phyloP scores from a whole-genome alignment of 495 filamentous ascomycete species.

The Trichoderma reesei region DNA sequence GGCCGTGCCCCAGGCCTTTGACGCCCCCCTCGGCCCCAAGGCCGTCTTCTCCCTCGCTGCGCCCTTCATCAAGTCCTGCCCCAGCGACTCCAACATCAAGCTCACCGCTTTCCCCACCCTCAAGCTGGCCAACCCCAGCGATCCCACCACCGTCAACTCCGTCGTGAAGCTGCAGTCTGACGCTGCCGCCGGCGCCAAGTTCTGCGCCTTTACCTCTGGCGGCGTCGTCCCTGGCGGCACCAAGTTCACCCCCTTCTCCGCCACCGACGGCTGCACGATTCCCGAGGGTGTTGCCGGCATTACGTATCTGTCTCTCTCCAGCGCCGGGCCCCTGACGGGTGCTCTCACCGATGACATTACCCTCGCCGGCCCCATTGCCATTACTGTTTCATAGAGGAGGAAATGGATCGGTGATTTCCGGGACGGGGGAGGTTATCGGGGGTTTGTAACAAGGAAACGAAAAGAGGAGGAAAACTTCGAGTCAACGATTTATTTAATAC shows the following conservation, averaged over 20 bases:
- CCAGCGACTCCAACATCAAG: conserved; percentile 45
- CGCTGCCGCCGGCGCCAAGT: conserved; percentile 31
- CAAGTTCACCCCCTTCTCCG: conserved; percentile 38
- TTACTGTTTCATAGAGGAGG: conserved; percentile 36
- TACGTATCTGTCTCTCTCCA: conserved; percentile 45
- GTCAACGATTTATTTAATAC: neutral
- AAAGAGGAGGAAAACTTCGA: neutral
- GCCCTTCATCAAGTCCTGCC: conserved; percentile 53
- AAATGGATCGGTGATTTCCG: neutral
- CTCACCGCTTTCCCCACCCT: conserved; percentile 49
- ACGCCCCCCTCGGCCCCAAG: conserved; percentile 46
- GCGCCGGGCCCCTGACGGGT: conserved; percentile 29
- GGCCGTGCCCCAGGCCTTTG: conserved; percentile 50
- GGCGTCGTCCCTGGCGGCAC: conserved; percentile 39
- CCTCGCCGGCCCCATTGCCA: conserved; percentile 42
- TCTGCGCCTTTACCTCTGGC: conserved; percentile 50
- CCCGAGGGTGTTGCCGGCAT: conserved; percentile 43
- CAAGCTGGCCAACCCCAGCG: conserved; percentile 35
- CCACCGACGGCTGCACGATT: conserved; percentile 38
- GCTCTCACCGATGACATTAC: conserved; percentile 41
- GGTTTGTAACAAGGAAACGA: neutral
- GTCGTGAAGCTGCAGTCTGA: conserved; percentile 33
- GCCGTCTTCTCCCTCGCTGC: conserved; percentile 54
- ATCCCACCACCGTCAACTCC: conserved; percentile 34
- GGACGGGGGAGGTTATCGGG: neutral